These are phyloP conservation scores for Gastrolobium villosum DNA, from an alignment of 306 rosid species.

Conservation along the genomic window DNA sequence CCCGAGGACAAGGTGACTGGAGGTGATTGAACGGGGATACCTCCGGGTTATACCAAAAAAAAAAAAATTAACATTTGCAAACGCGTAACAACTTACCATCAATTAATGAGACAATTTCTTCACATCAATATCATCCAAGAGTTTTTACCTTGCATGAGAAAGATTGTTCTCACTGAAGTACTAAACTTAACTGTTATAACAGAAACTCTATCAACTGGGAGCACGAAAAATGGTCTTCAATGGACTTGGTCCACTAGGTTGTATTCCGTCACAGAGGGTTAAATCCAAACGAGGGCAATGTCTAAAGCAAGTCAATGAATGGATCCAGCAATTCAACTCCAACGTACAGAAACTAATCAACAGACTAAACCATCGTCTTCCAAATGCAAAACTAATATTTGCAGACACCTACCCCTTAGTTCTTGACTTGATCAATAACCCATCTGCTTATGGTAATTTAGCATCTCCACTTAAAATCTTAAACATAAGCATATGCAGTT, in stretches of 20 bases:
- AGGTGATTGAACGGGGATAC: no score
- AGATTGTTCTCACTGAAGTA: not conserved
- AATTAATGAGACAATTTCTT: not conserved
- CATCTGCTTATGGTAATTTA: constrained; percentile 62
- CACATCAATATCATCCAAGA: not conserved
- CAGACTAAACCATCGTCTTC: constrained; percentile 65
- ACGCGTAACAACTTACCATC: not conserved
- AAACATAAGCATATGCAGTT: not conserved
- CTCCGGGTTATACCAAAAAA: no score
- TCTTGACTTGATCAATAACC: constrained; percentile 70
- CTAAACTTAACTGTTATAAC: not conserved
- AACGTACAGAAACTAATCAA: constrained; percentile 57
- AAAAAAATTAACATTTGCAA: not conserved
- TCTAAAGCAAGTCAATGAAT: constrained; percentile 69
- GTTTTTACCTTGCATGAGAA: not conserved
- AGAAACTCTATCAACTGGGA: constrained; percentile 76
- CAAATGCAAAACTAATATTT: constrained; percentile 57
- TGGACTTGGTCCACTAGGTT: constrained; percentile 89
- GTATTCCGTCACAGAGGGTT: constrained; percentile 92
- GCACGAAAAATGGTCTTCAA: constrained; percentile 73
- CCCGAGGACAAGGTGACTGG: no score
- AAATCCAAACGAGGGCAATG: constrained; percentile 77
- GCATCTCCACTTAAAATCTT: not conserved
- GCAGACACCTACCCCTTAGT: constrained; percentile 75
- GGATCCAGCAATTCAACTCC: constrained; percentile 59